Base-by-base conservation (phyloP, 345 rosid genomes). In the Luvunga scandens region DNA sequence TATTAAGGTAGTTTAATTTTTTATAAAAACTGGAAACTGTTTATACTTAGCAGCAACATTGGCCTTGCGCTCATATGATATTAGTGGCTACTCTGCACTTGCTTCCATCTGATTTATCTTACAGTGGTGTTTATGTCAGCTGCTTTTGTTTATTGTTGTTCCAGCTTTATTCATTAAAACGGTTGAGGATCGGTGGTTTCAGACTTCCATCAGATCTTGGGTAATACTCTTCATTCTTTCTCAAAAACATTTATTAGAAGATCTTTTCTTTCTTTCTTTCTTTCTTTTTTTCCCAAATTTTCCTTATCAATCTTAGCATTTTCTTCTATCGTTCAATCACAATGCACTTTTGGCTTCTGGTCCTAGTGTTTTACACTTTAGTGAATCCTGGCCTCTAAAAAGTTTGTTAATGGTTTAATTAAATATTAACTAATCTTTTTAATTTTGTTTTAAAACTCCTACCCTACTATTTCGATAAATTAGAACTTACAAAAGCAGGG, bases 121-220 rank as follows among this genome's bases (percentile, higher is more conserved):
- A 2, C 38, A 18, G 25, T 53, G 64, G 34, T 79, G 53, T 22
- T 75, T 24, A 59, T 57, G 63, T 76, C 64, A 33, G 24, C 56
- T 55, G 27, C n/a, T 66, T 27, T 42, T 74, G 48, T 59, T 69
- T 22, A n/a, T 66, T 39, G 59, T 77, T 82, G 75, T 56, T 79
- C 72, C 90, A 96, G 99, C 85, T 96, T 74, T 75, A 96, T 80
- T 83, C 98, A 24, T 81, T 94, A 69, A 96, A 96, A 85, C 92
- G 95, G 70, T 78, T 92, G 25, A 89, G 93, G 48, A 92, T 96
- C 19, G 99, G 99, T 78, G 94, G 97, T 73, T 96, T 87, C 87
- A 90, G 95, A 77, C 97, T 96, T 79, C 97, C 98, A 64, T 70
- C 97, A 77, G 95, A 92, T 85, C 94, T 96, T 45, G 94, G 98